phyloP scores from a whole-genome alignment of 257 asterid genomes.

The Solanum chiquidenum region DNA sequence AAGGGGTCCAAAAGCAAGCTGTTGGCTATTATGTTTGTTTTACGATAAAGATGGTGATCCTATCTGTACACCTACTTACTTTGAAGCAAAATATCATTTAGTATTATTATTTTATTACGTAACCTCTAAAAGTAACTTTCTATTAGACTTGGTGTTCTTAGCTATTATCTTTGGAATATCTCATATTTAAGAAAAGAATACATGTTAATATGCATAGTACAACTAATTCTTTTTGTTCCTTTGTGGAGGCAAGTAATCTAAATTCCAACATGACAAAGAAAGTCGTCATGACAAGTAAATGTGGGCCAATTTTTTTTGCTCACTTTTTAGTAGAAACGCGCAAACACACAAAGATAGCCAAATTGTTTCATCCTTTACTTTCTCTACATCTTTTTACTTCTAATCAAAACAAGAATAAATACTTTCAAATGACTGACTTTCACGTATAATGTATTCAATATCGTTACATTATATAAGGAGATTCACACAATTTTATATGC shows the following conservation, averaged over 20 bases:
- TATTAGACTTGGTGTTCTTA: not conserved
- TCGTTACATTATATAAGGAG: not conserved
- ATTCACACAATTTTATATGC: not conserved
- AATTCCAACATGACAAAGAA: not conserved
- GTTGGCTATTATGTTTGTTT: not conserved
- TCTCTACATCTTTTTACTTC: not conserved
- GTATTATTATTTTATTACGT: not conserved
- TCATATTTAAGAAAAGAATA: not conserved
- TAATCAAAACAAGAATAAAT: not conserved
- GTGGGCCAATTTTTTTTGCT: not conserved
- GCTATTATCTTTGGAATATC: not conserved
- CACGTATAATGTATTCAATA: not conserved
- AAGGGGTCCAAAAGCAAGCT: not conserved
- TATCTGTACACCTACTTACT: not conserved
- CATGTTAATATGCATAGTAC: not conserved
- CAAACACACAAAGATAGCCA: not conserved
- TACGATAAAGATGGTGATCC: not conserved
- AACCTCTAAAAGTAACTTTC: not conserved
- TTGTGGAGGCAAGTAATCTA: not conserved
- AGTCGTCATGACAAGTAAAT: not conserved
- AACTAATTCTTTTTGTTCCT: not conserved
- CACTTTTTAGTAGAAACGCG: not conserved
- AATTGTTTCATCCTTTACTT: not conserved
- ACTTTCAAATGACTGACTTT: not conserved
- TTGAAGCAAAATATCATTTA: not conserved